phyloP scores from a whole-genome alignment of 2,329 filamentous ascomycete genomes.

The Ramichloridium luteum region DNA sequence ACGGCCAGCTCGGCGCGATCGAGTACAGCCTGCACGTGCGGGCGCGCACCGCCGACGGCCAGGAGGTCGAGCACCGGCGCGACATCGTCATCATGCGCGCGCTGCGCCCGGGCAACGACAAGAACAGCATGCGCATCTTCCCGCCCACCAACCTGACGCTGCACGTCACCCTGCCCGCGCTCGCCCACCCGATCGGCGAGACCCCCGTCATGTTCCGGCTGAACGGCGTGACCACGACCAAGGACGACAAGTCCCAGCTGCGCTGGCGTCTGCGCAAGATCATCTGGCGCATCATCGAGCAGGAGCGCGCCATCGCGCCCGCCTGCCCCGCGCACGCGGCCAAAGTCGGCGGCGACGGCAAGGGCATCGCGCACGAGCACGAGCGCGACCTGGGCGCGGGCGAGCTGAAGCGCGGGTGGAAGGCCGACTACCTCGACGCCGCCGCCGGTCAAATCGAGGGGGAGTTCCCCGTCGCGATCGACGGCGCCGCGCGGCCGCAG shows the following conservation, averaged over 20 bases:
- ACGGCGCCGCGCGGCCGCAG: conserved; percentile 50
- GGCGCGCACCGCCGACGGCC: conserved; percentile 47
- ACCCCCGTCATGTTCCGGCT: conserved; percentile 71
- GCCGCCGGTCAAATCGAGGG: conserved; percentile 59
- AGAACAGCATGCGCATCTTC: conserved; percentile 86
- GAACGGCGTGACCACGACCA: conserved; percentile 62
- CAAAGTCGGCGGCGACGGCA: conserved; percentile 52
- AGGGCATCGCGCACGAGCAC: conserved; percentile 62
- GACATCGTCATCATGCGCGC: conserved; percentile 66
- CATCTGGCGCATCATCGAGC: conserved; percentile 88
- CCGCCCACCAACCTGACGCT: conserved; percentile 90
- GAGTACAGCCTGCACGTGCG: conserved; percentile 67
- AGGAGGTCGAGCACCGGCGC: conserved; percentile 53
- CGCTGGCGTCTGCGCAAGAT: conserved; percentile 86
- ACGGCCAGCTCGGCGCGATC: conserved; percentile 59
- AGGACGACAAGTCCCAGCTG: conserved; percentile 55
- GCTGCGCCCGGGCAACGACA: conserved; percentile 65
- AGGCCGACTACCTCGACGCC: conserved; percentile 51
- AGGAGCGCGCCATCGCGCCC: conserved; percentile 62
- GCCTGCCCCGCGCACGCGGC: conserved; percentile 66
- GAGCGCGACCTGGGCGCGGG: conserved; percentile 66
- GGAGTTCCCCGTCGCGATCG: conserved; percentile 58
- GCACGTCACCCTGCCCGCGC: conserved; percentile 65
- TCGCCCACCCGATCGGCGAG: conserved; percentile 75
- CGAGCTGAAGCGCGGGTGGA: conserved; percentile 81